Evolutionary conservation across 352 stramenopile genomes (phyloP).

Genomic region (Globisporangium alternatum): DNA sequence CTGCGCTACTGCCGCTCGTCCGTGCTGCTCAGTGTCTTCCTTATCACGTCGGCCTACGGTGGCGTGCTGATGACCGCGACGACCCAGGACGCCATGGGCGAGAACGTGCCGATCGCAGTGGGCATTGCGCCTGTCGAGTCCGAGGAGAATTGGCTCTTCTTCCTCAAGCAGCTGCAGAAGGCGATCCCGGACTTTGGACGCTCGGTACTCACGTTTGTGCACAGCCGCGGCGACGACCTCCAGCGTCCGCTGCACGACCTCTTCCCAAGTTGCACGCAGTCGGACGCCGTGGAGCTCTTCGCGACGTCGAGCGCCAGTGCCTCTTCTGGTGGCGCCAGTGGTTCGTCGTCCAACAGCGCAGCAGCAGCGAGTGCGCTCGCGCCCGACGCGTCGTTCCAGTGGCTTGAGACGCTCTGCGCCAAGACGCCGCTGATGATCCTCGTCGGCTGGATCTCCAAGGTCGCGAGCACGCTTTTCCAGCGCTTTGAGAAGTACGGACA

Average conservation of each 20-base stretch:
- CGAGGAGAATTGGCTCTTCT: conserved; percentile 65
- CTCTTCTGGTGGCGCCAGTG: neutral
- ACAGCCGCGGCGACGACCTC: conserved; percentile 61
- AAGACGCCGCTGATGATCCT: conserved; percentile 81
- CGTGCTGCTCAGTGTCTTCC: conserved; percentile 67
- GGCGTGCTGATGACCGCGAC: conserved; percentile 69
- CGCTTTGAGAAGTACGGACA: conserved; percentile 70
- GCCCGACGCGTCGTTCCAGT: conserved; percentile 44
- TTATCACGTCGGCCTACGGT: conserved; percentile 63
- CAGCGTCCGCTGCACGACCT: conserved; percentile 32
- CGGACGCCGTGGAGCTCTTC: conserved; percentile 60
- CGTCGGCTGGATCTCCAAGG: conserved; percentile 77
- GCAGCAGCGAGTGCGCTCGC: conserved; percentile 14
- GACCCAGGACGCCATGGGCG: conserved; percentile 70
- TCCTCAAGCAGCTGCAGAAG: conserved; percentile 49
- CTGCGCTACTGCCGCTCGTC: conserved; percentile 57
- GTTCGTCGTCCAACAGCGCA: neutral
- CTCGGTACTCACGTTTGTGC: conserved; percentile 50
- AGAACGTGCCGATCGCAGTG: conserved; percentile 69
- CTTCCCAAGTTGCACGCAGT: conserved; percentile 58
- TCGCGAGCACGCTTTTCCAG: conserved; percentile 70
- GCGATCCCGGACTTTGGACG: conserved; percentile 60
- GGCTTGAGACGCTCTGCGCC: conserved; percentile 56
- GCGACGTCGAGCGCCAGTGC: conserved; percentile 15
- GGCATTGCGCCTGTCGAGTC: conserved; percentile 49